phyloP scores from a whole-genome alignment of 768 basidiomycete species.

The Leucogyrophana mollusca region DNA sequence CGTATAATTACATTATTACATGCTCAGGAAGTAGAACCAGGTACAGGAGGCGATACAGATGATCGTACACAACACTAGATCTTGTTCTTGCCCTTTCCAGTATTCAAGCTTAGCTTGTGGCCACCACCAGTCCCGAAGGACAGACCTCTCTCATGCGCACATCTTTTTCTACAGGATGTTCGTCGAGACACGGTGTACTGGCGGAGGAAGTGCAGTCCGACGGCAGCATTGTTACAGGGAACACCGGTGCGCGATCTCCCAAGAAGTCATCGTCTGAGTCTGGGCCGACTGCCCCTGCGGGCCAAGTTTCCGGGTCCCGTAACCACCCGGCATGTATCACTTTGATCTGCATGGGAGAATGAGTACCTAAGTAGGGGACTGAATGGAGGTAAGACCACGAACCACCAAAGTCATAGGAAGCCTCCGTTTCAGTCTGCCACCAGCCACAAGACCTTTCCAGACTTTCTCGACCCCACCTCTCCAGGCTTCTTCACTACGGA shows the following conservation, averaged over 20 bases:
- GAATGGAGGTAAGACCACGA: conserved; percentile 26
- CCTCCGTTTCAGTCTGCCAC: conserved; percentile 54
- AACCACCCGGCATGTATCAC: conserved; percentile 75
- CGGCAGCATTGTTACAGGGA: not conserved
- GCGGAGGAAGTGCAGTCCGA: not conserved
- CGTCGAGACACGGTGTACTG: not conserved
- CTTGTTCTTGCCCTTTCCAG: not conserved
- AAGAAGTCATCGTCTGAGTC: conserved; percentile 56
- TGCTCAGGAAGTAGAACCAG: too few species aligned
- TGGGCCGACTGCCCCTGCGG: conserved; percentile 55
- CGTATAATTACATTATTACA: too few species aligned
- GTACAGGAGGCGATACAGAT: too few species aligned
- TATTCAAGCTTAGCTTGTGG: not conserved
- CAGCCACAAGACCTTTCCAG: conserved; percentile 61
- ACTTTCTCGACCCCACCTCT: conserved; percentile 53
- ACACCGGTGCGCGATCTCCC: conserved; percentile 6
- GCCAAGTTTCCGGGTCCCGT: conserved; percentile 73
- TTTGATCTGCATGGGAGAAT: conserved; percentile 52
- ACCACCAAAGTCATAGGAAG: conserved; percentile 69
- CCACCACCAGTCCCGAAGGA: conserved; percentile 2
- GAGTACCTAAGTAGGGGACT: conserved; percentile 12
- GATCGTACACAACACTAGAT: too few species aligned
- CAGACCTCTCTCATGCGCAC: not conserved
- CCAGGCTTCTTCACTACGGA: conserved; percentile 56
- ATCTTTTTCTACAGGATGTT: conserved; percentile 1